These are phyloP conservation scores for Ceraceosorus guamensis DNA, from an alignment of 1,284 basidiomycete genomes.

Conservation along the genomic window DNA sequence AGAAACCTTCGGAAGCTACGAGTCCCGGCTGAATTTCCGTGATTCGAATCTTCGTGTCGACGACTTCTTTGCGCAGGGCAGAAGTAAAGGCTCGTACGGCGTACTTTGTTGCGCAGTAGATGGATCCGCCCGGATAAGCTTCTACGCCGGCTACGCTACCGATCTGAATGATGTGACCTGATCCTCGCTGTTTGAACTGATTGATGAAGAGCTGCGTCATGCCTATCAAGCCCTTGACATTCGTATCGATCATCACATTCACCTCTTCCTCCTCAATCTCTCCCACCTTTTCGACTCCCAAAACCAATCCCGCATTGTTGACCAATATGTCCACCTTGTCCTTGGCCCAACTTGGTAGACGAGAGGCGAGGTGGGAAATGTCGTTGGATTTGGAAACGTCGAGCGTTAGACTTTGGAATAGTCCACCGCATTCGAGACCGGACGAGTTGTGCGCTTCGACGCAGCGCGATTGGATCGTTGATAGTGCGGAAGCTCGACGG, in stretches of 20 bases:
- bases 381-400: constrained; percentile 32
- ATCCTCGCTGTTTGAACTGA: constrained; percentile 78
- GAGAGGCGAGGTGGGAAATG: constrained; percentile 17
- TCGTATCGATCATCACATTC: constrained; percentile 78
- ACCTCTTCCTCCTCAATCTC: constrained; percentile 67
- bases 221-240: constrained; percentile 79
- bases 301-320: constrained; percentile 61
- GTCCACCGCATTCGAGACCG: constrained; percentile 59
- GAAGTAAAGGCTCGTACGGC: constrained; percentile 84
- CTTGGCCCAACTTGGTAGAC: constrained; percentile 38
- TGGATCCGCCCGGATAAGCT: constrained; percentile 57
- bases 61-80: constrained; percentile 71
- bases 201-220: constrained; percentile 61
- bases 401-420: constrained; percentile 32
- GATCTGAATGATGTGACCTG: constrained; percentile 90
- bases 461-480: constrained; percentile 53
- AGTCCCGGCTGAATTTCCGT: constrained; percentile 57
- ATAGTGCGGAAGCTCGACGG: constrained; percentile 48
- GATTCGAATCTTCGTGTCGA: constrained; percentile 60
- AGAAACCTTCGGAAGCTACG: constrained; percentile 63
- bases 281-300: constrained; percentile 71
- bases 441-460: constrained; percentile 62
- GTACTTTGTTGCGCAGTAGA: constrained; percentile 61
- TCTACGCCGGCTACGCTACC: constrained; percentile 88
- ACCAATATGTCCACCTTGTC: constrained; percentile 41